Evolutionary conservation across 2,329 filamentous ascomycete genomes (phyloP), one percentile per base, ranked within the genome.

Genomic region (Colletotrichum gigasporum): DNA sequence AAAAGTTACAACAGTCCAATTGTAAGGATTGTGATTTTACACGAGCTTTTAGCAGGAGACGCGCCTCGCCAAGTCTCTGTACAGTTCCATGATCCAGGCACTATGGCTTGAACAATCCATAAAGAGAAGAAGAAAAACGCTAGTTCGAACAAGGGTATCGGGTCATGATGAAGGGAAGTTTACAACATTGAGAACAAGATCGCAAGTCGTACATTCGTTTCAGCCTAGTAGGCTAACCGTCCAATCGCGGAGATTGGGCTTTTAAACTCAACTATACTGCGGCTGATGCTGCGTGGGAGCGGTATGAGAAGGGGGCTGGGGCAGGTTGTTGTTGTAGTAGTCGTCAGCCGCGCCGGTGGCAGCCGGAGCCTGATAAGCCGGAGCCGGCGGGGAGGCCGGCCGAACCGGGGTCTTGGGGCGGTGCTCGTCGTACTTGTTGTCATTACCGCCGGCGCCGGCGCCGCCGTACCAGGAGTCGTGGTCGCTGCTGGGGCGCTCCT

Each of bases 241-340:
- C n/a, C n/a, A n/a, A n/a, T n/a, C n/a, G n/a, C n/a, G n/a, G n/a
- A n/a, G n/a, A n/a, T n/a, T 3, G 3, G n/a, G 7, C 22, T 14
- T 2, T 7, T 2, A n/a, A 9, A 2, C 4, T 55, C 26, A 64
- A 10, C 34, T 44, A 12, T 64, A 55, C 41, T 55, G 62, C 9
- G 62, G 62, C 16, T 48, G 48, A 16, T 61, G 62, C 48, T 64
- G 62, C 4, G 56, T 48, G 20, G 58, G 58, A 4, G 58, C 57
- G 2, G 63, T 52, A 11, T 52, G 45, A 11, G 51, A 65, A 22
- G 63, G 63, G 28, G 57, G 63, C 35, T 41, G 32, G 1, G 57
- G 57, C 57, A 63, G 30, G 37, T 65, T 63, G 12, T 65, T 57
- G 20, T 55, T 37, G 37, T 65, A 65, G 12, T 65, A 63, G 20